phyloP scores from a whole-genome alignment of 2,329 filamentous ascomycete species.

The Drechslera avenae region DNA sequence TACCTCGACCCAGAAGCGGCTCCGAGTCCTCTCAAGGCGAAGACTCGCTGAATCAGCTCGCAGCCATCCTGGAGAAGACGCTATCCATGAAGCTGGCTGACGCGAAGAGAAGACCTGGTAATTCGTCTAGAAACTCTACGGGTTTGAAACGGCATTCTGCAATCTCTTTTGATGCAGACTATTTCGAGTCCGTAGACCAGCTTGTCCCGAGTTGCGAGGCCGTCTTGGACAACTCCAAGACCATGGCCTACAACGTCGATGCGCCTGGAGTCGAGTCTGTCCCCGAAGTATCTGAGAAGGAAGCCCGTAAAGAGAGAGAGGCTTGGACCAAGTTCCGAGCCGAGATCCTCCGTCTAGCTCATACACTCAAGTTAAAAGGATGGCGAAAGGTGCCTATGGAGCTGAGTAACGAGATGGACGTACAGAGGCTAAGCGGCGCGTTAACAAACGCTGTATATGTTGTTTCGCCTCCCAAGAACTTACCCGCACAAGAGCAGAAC shows the following conservation, averaged over 20 bases:
- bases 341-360: conserved; percentile 85
- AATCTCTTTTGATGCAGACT: conserved; percentile 83
- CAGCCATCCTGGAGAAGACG: conserved; percentile 76
- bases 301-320: conserved; percentile 68
- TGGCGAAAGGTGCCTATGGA: conserved; percentile 85
- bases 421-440: conserved; percentile 83
- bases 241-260: conserved; percentile 74
- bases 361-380: conserved; percentile 87
- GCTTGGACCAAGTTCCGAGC: conserved; percentile 88
- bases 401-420: conserved; percentile 68
- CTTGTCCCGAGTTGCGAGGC: conserved; percentile 86
- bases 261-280: conserved; percentile 54
- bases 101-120: conserved; percentile 37
- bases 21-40: conserved; percentile 70
- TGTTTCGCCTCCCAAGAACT: conserved; percentile 75
- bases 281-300: conserved; percentile 51
- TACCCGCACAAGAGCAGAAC: conserved; percentile 52
- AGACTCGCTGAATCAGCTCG: conserved; percentile 77
- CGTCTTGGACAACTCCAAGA: conserved; percentile 86
- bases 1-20: conserved; percentile 49
- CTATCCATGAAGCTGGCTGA: conserved; percentile 53
- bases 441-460: conserved; percentile 97
- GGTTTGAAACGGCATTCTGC: conserved; percentile 53
- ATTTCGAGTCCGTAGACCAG: conserved; percentile 74
- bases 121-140: conserved; percentile 37